Conservation (phyloP, 176 grass and related monocot genomes). For the Rhynchospora tenuis region DNA sequence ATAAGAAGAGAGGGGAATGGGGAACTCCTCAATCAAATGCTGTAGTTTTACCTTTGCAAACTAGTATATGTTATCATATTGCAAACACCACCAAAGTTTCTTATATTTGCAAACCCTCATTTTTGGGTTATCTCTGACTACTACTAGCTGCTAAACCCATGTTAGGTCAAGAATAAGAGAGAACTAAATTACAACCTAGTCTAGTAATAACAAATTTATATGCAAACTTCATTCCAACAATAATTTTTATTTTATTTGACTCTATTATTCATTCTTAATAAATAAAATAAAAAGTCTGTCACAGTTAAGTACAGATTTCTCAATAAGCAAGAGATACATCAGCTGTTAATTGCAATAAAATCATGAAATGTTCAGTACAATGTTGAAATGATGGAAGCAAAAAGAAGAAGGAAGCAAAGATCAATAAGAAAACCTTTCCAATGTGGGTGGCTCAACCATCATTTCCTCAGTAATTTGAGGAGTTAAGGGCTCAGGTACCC, state of each 20-base stretch:
- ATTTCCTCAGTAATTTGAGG: slow-evolving; percentile 60
- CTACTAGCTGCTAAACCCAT: neutral
- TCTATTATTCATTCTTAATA: slow-evolving; percentile 1
- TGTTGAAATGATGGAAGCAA: slow-evolving; percentile 4
- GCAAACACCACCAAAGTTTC: neutral
- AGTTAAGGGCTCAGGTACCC: slow-evolving; percentile 82
- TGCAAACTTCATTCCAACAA: slow-evolving; percentile 1
- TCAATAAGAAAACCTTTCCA: slow-evolving; percentile 63
- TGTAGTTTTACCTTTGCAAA: neutral
- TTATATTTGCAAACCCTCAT: neutral
- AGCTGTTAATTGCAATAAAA: neutral
- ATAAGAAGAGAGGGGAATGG: slow-evolving; percentile 6
- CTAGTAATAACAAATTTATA: neutral
- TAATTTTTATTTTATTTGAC: slow-evolving; percentile 1
- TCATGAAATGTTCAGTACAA: slow-evolving; percentile 42
- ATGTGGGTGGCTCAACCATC: slow-evolving; percentile 31
- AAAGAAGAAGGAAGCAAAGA: neutral
- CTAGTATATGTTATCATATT: neutral
- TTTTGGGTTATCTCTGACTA: neutral
- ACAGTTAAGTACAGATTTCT: neutral
- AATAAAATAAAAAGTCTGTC: neutral
- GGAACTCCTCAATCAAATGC: slow-evolving; percentile 54
- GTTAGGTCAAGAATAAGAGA: neutral
- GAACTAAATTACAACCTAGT: neutral
- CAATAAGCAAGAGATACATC: neutral